Evolutionary conservation across 1,139 yeast genomes (phyloP), one percentile per base, ranked within the genome.

Genomic region (Sugiyamaella paludigena): DNA sequence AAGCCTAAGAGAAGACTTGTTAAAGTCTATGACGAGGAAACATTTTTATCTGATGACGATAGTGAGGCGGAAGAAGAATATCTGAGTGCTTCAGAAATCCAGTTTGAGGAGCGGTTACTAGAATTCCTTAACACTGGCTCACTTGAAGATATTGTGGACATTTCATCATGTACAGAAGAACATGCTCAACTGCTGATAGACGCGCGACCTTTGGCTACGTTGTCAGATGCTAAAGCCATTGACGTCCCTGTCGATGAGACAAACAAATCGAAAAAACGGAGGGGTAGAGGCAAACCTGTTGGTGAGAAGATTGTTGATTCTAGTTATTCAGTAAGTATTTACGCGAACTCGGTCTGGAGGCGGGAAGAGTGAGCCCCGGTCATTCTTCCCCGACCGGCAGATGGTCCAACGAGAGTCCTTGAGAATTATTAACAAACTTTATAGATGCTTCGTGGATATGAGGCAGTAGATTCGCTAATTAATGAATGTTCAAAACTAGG

Each of bases 401-500:
- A n/a, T n/a, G n/a, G n/a, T n/a, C n/a, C 31, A 4, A 11, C 6
- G 31, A 24, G 40, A 27, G 40, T 6, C 31, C 6, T 11, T 16
- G 13, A 7, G n/a, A n/a, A n/a, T n/a, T n/a, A n/a, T 34, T 36
- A 42, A 36, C 39, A 27, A 6, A n/a, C n/a, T n/a, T 10, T n/a
- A 29, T 71, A 75, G 47, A 83, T 91, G 16, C 73, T 92, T 56
- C 80, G 81, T 59, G 98, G 98, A 2, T 94, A 92, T 64, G 84
- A 83, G 54, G 98, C 98, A 0, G 96, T 92, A 34, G 98, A 92
- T 61, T 84, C 95, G 24, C 74, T 94, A 58, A 87, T 94, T 51
- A 81, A 83, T 56, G 80, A 82, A 58, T 94, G 99, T 70, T 82
- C 91, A 10, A 78, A 79, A 28, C 83, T 87, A 56, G 96, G 98